Conservation (phyloP, 305 asterid genomes). For the Coffea humblotiana region DNA sequence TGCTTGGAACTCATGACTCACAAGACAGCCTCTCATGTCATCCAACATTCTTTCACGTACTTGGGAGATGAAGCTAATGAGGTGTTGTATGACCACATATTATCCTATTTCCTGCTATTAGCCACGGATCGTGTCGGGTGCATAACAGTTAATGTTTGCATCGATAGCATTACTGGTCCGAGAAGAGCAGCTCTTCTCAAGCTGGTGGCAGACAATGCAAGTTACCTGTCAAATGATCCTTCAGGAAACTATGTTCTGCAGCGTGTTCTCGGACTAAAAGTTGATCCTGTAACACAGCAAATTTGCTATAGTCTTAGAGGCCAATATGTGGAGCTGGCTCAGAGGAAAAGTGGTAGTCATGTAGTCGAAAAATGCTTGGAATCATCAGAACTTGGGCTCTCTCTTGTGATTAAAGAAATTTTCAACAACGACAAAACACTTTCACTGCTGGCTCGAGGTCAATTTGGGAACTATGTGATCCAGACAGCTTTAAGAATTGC, state of each 20-base stretch:
- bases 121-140: slow-evolving; percentile 31
- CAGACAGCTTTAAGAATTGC: slow-evolving; percentile 19
- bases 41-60: slow-evolving; percentile 32
- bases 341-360: slow-evolving; percentile 21
- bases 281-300: not conserved
- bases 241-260: slow-evolving; percentile 25
- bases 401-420: slow-evolving; percentile 3
- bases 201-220: slow-evolving; percentile 1
- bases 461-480: slow-evolving; percentile 30
- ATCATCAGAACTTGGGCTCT: not conserved
- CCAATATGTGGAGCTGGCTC: not conserved
- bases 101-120: not conserved
- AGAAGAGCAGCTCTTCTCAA: slow-evolving; percentile 7
- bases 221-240: slow-evolving; percentile 15
- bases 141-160: slow-evolving; percentile 10
- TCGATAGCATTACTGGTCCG: not conserved
- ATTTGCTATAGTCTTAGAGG: slow-evolving; percentile 8
- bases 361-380: slow-evolving; percentile 24
- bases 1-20: slow-evolving; percentile 33
- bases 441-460: slow-evolving; percentile 14
- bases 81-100: slow-evolving; percentile 32
- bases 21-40: slow-evolving; percentile 30
- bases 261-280: slow-evolving; percentile 12
- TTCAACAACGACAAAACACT: not conserved
- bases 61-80: slow-evolving; percentile 30